Evolutionary conservation across 1,284 basidiomycete species (phyloP), one percentile per base, ranked within the genome.

Genomic region (Fomitopsis betulina): DNA sequence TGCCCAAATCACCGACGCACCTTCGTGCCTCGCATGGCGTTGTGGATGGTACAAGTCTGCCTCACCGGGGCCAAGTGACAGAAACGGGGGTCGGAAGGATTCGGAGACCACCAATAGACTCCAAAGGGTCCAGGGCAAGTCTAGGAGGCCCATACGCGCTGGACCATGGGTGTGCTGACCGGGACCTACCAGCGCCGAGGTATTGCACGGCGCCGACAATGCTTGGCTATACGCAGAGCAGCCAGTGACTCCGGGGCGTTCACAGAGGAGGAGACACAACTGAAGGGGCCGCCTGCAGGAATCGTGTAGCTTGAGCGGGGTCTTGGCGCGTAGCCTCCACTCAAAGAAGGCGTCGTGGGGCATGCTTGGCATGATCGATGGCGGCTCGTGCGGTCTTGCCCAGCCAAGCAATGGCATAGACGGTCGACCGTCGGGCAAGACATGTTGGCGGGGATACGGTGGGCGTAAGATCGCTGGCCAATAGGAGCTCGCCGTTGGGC

Each of bases 391-490:
- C 49, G 49, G 49, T 51, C 27, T 33, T 37, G 27, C 19, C 33
- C 49, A 19, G 49, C 19, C 32, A 33, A 37, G 21, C 7, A 27
- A 51, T 51, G 45, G 45, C 19, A 7, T 4, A 19, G 53, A 21
- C 19, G 30, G 43, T 27, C 35, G 40, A 19, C 9, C 3, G 30
- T 38, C 33, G 47, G 40, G 37, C n/a, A n/a, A 57, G 39, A 33
- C 33, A 45, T 17, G n/a, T 5, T 45, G 52, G 56, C 52, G 65
- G 65, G 59, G 65, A 64, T 67, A 64, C 60, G 63, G 64, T 60
- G 65, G 56, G 37, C 40, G 52, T 57, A 53, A 43, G 23, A 56
- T 63, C 59, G 37, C 30, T 13, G 30, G 53, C 49, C 49, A 55
- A 38, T 47, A 17, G 37, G 30, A 45, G 62, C 55, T 57, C 62